Base-by-base conservation (phyloP, 257 asterid genomes). In the Galeopsis tetrahit region DNA sequence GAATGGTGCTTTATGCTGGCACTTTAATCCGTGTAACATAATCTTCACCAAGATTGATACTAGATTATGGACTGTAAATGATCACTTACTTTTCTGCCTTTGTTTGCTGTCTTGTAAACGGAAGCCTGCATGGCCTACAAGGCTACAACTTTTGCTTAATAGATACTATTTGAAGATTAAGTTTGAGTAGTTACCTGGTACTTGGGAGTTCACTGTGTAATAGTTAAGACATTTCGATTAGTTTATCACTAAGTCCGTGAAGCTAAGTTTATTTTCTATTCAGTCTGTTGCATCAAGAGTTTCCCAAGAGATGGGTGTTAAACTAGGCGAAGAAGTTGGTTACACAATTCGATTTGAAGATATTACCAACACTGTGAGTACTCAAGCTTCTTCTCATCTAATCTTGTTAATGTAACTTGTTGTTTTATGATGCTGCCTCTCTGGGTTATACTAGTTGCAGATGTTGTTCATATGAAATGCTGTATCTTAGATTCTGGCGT, bases 261-360 rank as follows among this genome's bases (percentile, higher is more conserved):
- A 44, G 10, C 76, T 63, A 40, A 58, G 44, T 34, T 79, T 72
- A 32, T 68, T 71, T 63, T 56, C 49, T 63, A 15, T 80, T 70
- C 85, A 94, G 99, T 79, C 88, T 59, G 98, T 92, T 71, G 87
- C 99, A 52, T 75, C 95, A 33, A 87, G 98, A 81, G 97, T 95
- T 67, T 88, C 98, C 36, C 95, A 95, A 78, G 99, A 95, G 88
- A 88, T 95, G 95, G 95, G 91, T 58, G 96, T 87, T 68, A 90
- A 85, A 69, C 88, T 95, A 66, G 98, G 99, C 7, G 96, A 90
- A 53, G 98, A 89, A 83, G 98, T 92, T 80, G 99, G 99, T 66
- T 95, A 92, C 81, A 88, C 95, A 51, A 95, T 95, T 74, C 93
- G 99, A 61, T 95, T 95, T 84, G 98, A 95, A 90, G 97, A 95